Percentiles rank a stretch among this genome's conserved stretches.
These are phyloP conservation scores for Chlorella ohadii DNA, from an alignment of 139 green algal genomes.

Conservation along the genomic window DNA sequence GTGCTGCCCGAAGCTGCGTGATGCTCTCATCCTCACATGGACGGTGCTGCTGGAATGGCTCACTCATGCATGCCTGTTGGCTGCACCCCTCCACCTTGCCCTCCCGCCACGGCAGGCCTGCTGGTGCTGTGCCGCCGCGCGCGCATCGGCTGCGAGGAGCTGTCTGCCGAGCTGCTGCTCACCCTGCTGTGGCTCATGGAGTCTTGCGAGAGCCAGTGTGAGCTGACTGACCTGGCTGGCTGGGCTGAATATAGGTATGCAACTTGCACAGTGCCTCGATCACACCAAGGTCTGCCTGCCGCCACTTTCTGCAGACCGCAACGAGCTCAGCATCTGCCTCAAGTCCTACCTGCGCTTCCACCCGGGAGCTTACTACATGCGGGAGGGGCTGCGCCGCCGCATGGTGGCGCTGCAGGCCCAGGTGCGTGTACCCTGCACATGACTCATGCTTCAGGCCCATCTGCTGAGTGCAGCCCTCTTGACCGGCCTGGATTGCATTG, in stretches of 20 bases:
- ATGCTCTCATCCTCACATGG: background rate
- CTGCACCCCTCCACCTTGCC: background rate
- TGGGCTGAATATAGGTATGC: background rate
- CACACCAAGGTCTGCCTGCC: too few relatives aligned
- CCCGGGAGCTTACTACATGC: background rate
- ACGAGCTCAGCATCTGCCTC: background rate
- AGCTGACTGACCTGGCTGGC: background rate
- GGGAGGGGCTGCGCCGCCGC: background rate
- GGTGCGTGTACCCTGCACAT: background rate
- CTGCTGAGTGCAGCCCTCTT: too few relatives aligned
- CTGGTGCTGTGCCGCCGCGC: conserved; percentile 19
- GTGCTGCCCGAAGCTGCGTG: background rate
- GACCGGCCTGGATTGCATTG: too few relatives aligned
- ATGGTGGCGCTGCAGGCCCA: conserved; percentile 13
- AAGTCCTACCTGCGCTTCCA: conserved; percentile 21
- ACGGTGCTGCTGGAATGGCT: too few relatives aligned
- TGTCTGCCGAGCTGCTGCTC: conserved; percentile 23
- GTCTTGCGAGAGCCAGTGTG: background rate
- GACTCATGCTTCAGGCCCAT: too few relatives aligned
- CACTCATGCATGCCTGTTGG: background rate
- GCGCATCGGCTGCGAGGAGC: background rate
- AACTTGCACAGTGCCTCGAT: too few relatives aligned
- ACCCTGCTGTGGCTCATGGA: conserved; percentile 17
- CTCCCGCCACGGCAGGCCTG: background rate
- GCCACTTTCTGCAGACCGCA: background rate